These are phyloP conservation scores for Leccinum longicurvipes DNA, from an alignment of 768 basidiomycete genomes.

Conservation along the genomic window DNA sequence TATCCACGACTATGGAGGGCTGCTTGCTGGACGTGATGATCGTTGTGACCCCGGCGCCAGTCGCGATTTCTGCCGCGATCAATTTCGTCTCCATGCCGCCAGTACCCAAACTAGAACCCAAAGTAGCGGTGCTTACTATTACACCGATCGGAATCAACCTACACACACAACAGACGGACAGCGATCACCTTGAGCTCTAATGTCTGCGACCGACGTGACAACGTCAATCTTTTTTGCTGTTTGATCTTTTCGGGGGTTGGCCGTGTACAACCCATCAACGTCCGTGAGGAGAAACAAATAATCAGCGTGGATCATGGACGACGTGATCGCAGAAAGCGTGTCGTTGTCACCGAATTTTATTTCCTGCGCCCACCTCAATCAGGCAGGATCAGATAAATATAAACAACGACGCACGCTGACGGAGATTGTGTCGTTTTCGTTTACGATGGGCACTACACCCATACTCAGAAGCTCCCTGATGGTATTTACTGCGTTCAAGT, in stretches of 20 bases:
- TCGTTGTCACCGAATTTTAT: conserved; percentile 99
- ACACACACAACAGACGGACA: neutral
- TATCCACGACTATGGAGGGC: conserved; percentile 69
- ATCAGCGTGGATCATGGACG: conserved; percentile 97
- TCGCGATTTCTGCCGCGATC: conserved; percentile 97
- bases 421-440: conserved; percentile 96
- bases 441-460: conserved; percentile 97
- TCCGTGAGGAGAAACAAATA: conserved; percentile 96
- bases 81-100: conserved; percentile 99
- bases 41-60: conserved; percentile 90
- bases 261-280: conserved; percentile 92
- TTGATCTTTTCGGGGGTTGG: conserved; percentile 92
- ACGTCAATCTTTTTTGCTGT: conserved; percentile 74
- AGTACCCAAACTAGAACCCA: conserved; percentile 92
- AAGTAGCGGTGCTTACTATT: conserved; percentile 85
- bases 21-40: conserved; percentile 83
- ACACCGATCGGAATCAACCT: neutral
- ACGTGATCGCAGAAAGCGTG: conserved; percentile 94
- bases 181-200: conserved; percentile 71
- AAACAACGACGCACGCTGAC: conserved; percentile 71
- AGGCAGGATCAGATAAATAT: neutral
- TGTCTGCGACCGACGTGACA: conserved; percentile 78
- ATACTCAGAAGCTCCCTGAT: conserved; percentile 86
- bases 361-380: conserved; percentile 58
- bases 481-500: conserved; percentile 95